Base-by-base conservation (phyloP, 345 rosid genomes). In the Aquilaria malaccensis region DNA sequence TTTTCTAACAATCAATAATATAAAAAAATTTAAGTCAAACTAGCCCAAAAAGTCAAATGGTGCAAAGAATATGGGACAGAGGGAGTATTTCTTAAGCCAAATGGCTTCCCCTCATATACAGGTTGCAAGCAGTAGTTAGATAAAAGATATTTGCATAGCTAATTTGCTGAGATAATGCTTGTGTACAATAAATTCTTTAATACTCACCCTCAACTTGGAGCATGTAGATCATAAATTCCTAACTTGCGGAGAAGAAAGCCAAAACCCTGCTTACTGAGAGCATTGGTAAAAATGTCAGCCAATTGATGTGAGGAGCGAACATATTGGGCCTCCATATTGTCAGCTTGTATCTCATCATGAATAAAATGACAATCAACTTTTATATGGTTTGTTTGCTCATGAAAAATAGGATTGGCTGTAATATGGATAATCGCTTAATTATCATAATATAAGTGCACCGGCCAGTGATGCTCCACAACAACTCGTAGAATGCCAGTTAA, bases 171-270 rank as follows among this genome's bases (percentile, higher is more conserved):
- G n/a, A n/a, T n/a, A n/a, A n/a, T n/a, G n/a, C n/a, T n/a, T n/a
- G n/a, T n/a, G n/a, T n/a, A n/a, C n/a, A n/a, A n/a, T n/a, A n/a
- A n/a, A n/a, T n/a, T n/a, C n/a, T n/a, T n/a, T n/a, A n/a, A n/a
- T n/a, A n/a, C n/a, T n/a, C n/a, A n/a, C n/a, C 57, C 57, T 54
- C 57, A 47, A 60, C 41, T 47, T 60, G 53, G 63, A 45, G 63
- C 41, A 30, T 60, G 63, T 2, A 59, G 14, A 10, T 33, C 6
- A 12, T 13, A n/a, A 43, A 59, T 45, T 50, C 62, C 62, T 51
- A 60, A 30, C 63, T 60, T 60, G 52, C 2, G 6, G 0, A 60
- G 1, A 2, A 60, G 12, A 6, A 1, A 6, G 3, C 11, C 1
- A 22, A 60, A 60, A 6, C 13, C 14, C 2, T 46, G 15, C 6